These are phyloP conservation scores for Yamadazyma atmosphaerica DNA, from an alignment of 1,139 yeast genomes.

Conservation along the genomic window DNA sequence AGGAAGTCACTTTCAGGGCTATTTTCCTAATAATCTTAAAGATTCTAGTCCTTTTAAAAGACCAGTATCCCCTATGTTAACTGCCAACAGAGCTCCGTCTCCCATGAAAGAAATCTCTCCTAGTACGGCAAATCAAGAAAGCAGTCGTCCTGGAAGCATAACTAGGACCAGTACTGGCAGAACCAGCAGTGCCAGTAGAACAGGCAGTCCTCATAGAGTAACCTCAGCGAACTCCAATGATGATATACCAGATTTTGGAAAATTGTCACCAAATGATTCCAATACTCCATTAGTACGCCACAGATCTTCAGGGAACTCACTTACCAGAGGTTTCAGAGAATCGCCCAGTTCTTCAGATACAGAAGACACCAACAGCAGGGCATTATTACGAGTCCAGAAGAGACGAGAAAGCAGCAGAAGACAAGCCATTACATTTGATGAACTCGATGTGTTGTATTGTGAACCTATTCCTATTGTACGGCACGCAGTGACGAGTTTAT, in stretches of 20 bases:
- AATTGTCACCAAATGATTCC: constrained; percentile 11
- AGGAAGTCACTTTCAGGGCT: constrained; percentile 1
- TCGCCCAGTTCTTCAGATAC: constrained; percentile 72
- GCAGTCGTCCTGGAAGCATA: constrained; percentile 5
- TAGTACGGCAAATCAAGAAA: constrained; percentile 2
- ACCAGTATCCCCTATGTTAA: constrained; percentile 35
- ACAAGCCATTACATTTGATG: constrained; percentile 24
- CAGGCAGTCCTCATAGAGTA: too few relatives aligned
- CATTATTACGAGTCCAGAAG: constrained; percentile 55
- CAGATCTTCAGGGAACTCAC: constrained; percentile 29
- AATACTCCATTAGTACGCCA: constrained; percentile 15
- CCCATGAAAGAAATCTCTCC: constrained; percentile 18
- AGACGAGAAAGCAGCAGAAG: constrained; percentile 54
- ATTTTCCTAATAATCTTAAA: constrained; percentile 8
- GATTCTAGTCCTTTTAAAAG: constrained; percentile 37
- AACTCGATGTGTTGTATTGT: constrained; percentile 73
- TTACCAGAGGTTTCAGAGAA: constrained; percentile 33
- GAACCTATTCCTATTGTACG: constrained; percentile 86
- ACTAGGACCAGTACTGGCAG: background rate
- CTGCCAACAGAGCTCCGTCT: constrained; percentile 21
- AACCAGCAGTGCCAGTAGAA: constrained; percentile 8
- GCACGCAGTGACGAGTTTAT: constrained; percentile 61
- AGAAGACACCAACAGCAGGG: constrained; percentile 52
- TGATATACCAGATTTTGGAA: constrained; percentile 25
- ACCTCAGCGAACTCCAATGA: constrained; percentile 43